Evolutionary conservation across 345 rosid genomes (phyloP).

Genomic region (Salix purpurea): DNA sequence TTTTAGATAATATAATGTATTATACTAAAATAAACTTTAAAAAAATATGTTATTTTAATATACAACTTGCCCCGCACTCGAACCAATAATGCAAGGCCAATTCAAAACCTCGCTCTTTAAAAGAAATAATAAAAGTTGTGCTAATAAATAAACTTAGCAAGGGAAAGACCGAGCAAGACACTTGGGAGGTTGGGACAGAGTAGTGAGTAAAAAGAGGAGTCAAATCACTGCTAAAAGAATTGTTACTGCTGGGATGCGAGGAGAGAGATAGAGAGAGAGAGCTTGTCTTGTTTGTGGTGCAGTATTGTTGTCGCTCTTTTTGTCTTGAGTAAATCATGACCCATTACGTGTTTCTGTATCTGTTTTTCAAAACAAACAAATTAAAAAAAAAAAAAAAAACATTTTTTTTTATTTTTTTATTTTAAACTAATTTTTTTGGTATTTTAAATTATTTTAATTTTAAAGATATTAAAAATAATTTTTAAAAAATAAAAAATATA

Average conservation of each 20-base stretch:
- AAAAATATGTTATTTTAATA: no score
- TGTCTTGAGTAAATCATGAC: background rate
- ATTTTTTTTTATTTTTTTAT: no score
- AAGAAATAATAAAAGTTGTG: background rate
- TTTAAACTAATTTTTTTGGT: no score
- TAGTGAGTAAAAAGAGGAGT: constrained; percentile 48
- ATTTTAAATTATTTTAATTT: no score
- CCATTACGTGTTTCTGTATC: background rate
- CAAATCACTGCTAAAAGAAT: constrained; percentile 26
- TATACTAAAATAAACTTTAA: no score
- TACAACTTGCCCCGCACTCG: no score
- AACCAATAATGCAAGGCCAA: no score
- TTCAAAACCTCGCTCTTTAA: background rate
- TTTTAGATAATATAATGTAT: no score
- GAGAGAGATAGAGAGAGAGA: background rate
- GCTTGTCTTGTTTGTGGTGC: constrained; percentile 13
- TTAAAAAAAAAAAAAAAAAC: no score
- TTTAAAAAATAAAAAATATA: no score
- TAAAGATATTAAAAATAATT: no score
- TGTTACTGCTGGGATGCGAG: constrained; percentile 23
- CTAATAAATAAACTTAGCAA: background rate
- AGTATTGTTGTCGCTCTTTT: background rate
- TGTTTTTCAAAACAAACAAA: no score
- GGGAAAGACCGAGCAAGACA: background rate
- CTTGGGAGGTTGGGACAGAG: constrained; percentile 9